Evolutionary conservation across 148 eudicot species (phyloP).

Genomic region (Tetragonia tetragonoides): DNA sequence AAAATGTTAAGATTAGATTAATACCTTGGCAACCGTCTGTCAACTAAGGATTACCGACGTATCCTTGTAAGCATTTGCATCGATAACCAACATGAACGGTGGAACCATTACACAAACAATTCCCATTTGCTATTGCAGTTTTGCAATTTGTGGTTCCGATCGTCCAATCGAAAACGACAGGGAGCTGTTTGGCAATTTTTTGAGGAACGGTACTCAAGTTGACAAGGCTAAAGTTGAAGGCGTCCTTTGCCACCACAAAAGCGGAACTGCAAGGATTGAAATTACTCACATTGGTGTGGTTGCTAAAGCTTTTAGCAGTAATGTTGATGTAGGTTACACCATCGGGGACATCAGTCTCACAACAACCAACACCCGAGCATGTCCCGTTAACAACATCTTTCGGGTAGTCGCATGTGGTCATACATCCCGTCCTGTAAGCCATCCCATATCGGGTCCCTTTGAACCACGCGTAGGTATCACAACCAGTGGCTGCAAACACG

Average conservation of each 20-base stretch:
- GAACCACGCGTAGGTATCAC: constrained; percentile 19
- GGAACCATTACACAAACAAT: constrained; percentile 6
- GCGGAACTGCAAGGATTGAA: constrained; percentile 23
- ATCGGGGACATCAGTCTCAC: constrained; percentile 13
- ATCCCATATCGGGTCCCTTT: background rate
- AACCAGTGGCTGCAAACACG: constrained; percentile 10
- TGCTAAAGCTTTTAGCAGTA: background rate
- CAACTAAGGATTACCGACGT: constrained; percentile 13
- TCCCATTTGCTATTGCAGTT: background rate
- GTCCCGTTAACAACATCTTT: background rate
- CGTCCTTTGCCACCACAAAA: constrained; percentile 15
- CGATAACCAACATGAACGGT: background rate
- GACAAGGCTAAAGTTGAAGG: background rate
- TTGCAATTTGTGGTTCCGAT: constrained; percentile 21
- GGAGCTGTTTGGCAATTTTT: background rate
- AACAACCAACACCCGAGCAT: constrained; percentile 26
- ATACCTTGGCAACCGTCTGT: constrained; percentile 11
- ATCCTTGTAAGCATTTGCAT: constrained; percentile 6
- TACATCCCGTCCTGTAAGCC: constrained; percentile 18
- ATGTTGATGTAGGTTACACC: constrained; percentile 2
- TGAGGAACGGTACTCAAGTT: background rate
- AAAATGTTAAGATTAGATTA: background rate
- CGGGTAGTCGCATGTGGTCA: background rate
- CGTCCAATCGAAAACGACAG: constrained; percentile 21
- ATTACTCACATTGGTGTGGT: background rate